Evolutionary conservation across 306 rosid species (phyloP).

Genomic region (Trifolium pratense): DNA sequence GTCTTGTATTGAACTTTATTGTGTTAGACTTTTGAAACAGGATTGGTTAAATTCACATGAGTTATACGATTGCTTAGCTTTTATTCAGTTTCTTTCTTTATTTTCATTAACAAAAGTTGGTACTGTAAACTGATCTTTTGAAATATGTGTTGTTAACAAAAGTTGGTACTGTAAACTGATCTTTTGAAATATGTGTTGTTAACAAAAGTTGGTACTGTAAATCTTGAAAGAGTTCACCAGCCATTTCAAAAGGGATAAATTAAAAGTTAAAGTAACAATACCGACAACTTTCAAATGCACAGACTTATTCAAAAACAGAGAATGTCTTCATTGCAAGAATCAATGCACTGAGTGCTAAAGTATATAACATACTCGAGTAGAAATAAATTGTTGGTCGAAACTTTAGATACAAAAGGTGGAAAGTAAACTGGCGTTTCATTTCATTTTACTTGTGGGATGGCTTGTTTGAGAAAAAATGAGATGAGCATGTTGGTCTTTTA

Average conservation of each 20-base stretch:
- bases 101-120: slow-evolving; percentile 5
- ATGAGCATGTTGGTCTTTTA: slow-evolving; percentile 3
- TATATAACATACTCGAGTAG: slow-evolving; percentile 14
- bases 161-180: slow-evolving; percentile 14
- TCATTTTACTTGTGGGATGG: neutral
- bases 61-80: slow-evolving; percentile 19
- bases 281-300: slow-evolving; percentile 11
- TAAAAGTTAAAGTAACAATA: neutral
- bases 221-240: slow-evolving; percentile 10
- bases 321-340: slow-evolving; percentile 25
- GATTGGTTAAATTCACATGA: slow-evolving; percentile 28
- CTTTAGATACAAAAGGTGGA: slow-evolving; percentile 12
- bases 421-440: slow-evolving; percentile 27
- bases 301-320: slow-evolving; percentile 2
- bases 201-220: neutral
- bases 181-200: slow-evolving; percentile 24
- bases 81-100: slow-evolving; percentile 26
- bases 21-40: slow-evolving; percentile 13
- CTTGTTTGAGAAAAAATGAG: neutral
- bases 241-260: neutral
- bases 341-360: slow-evolving; percentile 9
- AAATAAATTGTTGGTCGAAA: slow-evolving; percentile 17
- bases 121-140: slow-evolving; percentile 27
- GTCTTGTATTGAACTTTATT: slow-evolving; percentile 19
- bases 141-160: slow-evolving; percentile 4